Conservation (phyloP, 2,329 filamentous ascomycete species). For the Fusarium concolor region DNA sequence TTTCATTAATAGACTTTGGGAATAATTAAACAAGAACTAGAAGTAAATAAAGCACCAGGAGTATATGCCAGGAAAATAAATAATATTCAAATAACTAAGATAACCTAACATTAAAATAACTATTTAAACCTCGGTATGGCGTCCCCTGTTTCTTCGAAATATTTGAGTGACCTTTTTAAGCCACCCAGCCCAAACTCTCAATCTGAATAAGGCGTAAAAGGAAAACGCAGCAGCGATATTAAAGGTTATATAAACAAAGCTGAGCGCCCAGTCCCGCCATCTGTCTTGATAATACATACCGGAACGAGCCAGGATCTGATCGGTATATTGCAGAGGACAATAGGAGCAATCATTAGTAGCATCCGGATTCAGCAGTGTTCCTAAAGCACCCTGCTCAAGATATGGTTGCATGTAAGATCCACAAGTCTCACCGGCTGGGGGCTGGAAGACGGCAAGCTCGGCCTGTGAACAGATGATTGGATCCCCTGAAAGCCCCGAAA, state of each 20-base stretch:
- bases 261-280: slow-evolving; percentile 6
- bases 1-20: too few relatives aligned
- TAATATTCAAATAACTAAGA: neutral
- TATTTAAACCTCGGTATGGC: neutral
- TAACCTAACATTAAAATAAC: neutral
- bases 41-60: too few relatives aligned
- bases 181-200: neutral
- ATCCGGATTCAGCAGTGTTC: neutral
- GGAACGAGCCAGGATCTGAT: slow-evolving; percentile 4
- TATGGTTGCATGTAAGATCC: slow-evolving; percentile 6
- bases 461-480: neutral
- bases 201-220: neutral
- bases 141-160: neutral
- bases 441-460: slow-evolving; percentile 4
- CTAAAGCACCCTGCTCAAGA: neutral
- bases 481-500: neutral
- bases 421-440: neutral
- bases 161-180: neutral
- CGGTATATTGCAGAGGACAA: neutral
- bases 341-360: neutral
- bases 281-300: slow-evolving; percentile 3
- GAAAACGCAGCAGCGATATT: neutral
- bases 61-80: too few relatives aligned
- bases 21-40: too few relatives aligned
- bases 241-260: neutral